phyloP scores from a whole-genome alignment of 768 basidiomycete genomes.

The Trametes meyenii region DNA sequence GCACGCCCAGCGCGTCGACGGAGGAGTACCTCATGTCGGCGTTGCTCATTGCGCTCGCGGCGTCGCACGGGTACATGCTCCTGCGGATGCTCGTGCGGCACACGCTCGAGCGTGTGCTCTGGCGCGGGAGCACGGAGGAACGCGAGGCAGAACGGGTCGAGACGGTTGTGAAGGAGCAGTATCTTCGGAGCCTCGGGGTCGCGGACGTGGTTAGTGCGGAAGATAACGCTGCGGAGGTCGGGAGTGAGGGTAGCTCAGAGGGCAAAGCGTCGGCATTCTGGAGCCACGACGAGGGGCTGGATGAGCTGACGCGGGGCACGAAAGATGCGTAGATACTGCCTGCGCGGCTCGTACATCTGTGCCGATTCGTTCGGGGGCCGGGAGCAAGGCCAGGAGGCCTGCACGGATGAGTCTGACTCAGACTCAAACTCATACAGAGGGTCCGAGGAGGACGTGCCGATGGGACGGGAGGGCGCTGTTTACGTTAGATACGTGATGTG shows the following conservation, averaged over 20 bases:
- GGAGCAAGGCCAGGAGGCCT: not conserved
- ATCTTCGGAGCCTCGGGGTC: constrained; percentile 38
- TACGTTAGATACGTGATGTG: constrained; percentile 11
- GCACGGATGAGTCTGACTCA: not conserved
- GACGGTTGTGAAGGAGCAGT: constrained; percentile 51
- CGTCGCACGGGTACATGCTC: constrained; percentile 86
- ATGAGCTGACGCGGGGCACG: constrained; percentile 66
- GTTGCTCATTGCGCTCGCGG: constrained; percentile 64
- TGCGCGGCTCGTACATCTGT: too few relatives aligned
- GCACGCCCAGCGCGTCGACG: constrained; percentile 15
- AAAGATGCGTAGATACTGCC: constrained; percentile 47
- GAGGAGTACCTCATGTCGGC: constrained; percentile 34
- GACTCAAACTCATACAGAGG: not conserved
- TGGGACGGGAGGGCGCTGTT: not conserved
- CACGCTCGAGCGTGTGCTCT: constrained; percentile 73
- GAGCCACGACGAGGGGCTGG: constrained; percentile 72
- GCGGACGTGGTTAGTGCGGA: constrained; percentile 29
- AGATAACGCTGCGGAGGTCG: constrained; percentile 22
- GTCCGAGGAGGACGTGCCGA: not conserved
- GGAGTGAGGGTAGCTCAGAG: constrained; percentile 26
- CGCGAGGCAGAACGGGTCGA: constrained; percentile 58
- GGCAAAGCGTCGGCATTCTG: constrained; percentile 53
- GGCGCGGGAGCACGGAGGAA: constrained; percentile 74
- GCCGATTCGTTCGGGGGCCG: not conserved
- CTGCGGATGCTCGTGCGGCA: constrained; percentile 64